Evolutionary conservation across 345 rosid species (phyloP).

Genomic region (Eucalyptus caleyi): DNA sequence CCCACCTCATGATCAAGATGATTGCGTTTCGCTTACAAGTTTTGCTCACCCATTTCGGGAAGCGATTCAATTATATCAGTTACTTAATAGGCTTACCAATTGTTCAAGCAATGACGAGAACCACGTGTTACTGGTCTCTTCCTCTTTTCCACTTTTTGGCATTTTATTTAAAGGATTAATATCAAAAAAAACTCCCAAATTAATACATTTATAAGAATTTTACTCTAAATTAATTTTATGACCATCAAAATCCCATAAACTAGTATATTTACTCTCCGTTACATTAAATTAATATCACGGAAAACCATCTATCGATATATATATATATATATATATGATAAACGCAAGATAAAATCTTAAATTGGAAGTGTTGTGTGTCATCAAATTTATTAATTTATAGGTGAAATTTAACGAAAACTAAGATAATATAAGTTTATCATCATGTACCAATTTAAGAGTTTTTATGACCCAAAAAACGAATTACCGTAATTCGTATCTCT

Average conservation of each 20-base stretch:
- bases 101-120: not conserved
- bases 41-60: not conserved
- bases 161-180: too few species aligned
- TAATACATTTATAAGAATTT: too few species aligned
- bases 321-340: too few species aligned
- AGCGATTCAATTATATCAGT: not conserved
- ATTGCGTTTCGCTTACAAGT: not conserved
- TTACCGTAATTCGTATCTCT: not conserved
- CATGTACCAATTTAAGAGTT: accelerated
- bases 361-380: accelerated
- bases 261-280: accelerated
- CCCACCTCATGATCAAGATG: not conserved
- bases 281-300: accelerated
- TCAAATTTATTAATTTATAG: accelerated
- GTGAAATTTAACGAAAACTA: not conserved
- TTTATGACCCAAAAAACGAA: too few species aligned
- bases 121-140: not conserved
- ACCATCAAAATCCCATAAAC: accelerated
- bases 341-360: accelerated
- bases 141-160: not conserved
- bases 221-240: too few species aligned
- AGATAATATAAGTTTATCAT: too few species aligned
- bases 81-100: not conserved
- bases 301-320: too few species aligned
- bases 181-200: too few species aligned